These are phyloP conservation scores for Oryza meridionalis DNA, from an alignment of 176 grass and related monocot genomes.

Conservation along the genomic window DNA sequence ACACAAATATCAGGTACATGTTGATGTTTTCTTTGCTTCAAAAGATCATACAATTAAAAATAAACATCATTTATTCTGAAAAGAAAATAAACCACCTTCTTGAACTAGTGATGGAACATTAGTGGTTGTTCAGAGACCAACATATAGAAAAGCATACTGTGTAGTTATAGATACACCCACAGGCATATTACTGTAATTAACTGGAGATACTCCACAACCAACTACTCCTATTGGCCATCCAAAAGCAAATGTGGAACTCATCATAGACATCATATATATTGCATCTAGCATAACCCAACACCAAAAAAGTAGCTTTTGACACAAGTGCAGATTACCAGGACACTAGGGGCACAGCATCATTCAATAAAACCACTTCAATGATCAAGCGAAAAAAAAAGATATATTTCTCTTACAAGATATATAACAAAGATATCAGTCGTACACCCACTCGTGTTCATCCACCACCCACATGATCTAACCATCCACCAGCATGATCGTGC, in stretches of 20 bases:
- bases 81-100: neutral
- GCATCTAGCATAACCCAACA: conserved; percentile 10
- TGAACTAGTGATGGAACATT: neutral
- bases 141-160: neutral
- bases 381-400: conserved; percentile 14
- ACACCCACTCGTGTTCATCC: conserved; percentile 15
- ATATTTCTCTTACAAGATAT: conserved; percentile 14
- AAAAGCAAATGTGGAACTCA: conserved; percentile 14
- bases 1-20: neutral
- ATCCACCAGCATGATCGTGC: conserved; percentile 14
- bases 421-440: conserved; percentile 28
- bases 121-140: neutral
- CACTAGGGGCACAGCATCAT: conserved; percentile 31
- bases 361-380: conserved; percentile 35
- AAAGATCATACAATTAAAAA: neutral
- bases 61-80: neutral
- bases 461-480: conserved; percentile 30
- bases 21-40: neutral
- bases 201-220: neutral
- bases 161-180: neutral
- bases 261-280: neutral
- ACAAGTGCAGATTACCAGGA: conserved; percentile 27
- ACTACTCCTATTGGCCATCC: neutral
- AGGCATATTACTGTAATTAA: neutral
- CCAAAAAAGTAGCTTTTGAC: conserved; percentile 24